A percentile compares a stretch with the other conserved stretches of the same genome.
phyloP scores from a whole-genome alignment of 257 asterid species.

The Nicotiana sylvestris region DNA sequence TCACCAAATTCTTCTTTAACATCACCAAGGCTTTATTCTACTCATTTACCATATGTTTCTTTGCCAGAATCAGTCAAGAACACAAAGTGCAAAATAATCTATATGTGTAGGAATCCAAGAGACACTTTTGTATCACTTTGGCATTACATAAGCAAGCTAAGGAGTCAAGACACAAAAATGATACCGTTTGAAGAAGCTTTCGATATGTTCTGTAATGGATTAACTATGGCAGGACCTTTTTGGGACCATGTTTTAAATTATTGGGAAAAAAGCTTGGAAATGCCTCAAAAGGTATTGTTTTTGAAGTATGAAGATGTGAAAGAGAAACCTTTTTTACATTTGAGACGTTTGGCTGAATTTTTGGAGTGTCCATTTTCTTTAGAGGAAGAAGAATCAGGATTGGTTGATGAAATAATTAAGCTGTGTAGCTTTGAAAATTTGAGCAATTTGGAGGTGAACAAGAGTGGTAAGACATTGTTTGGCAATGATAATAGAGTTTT shows the following conservation, averaged over 20 bases:
- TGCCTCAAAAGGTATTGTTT: not conserved
- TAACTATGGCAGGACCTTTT: constrained; percentile 1
- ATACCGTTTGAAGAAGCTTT: constrained; percentile 6
- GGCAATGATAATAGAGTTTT: constrained; percentile 5
- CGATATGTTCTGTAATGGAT: not conserved
- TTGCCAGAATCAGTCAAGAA: constrained; percentile 7
- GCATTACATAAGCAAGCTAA: constrained; percentile 6
- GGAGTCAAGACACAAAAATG: not conserved
- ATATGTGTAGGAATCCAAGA: constrained; percentile 12
- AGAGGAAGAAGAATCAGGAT: constrained; percentile 6
- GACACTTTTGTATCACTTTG: constrained; percentile 15
- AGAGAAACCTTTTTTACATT: not conserved
- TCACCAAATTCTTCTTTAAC: not conserved
- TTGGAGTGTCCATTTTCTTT: constrained; percentile 2
- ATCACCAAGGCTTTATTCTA: not conserved
- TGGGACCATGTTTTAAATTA: constrained; percentile 16
- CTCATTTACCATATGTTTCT: not conserved
- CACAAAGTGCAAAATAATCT: constrained; percentile 10
- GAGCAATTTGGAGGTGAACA: constrained; percentile 15
- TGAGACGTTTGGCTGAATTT: not conserved
- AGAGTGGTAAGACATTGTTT: constrained; percentile 4
- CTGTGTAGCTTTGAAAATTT: constrained; percentile 16
- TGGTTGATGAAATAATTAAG: not conserved
- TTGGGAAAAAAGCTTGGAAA: constrained; percentile 2
- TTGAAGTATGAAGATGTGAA: constrained; percentile 10